A percentile compares a stretch with the other conserved stretches of the same genome.
These are phyloP conservation scores for Pseudonitzschia delicatissima DNA, from an alignment of 108 stramenopile species.

Conservation along the genomic window DNA sequence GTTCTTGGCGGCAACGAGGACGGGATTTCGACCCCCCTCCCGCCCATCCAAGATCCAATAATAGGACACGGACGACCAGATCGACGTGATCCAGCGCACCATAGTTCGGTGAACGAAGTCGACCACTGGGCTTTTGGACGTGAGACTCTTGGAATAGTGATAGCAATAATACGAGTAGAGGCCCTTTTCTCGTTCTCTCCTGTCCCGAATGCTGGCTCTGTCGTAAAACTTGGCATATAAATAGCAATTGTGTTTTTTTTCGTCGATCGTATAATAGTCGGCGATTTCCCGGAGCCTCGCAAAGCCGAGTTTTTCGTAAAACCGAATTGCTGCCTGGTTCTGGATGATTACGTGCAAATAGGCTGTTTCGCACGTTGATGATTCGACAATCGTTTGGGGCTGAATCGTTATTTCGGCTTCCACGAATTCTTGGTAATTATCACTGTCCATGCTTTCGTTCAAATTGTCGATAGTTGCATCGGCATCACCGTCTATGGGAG, in stretches of 20 bases:
- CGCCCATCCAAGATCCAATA: too few relatives aligned
- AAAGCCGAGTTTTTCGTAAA: constrained; percentile 81
- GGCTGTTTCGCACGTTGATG: not conserved
- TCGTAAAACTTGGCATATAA: constrained; percentile 82
- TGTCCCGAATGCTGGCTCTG: not conserved
- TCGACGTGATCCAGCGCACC: not conserved
- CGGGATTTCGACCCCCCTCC: too few relatives aligned
- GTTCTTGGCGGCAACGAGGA: too few relatives aligned
- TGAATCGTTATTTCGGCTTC: too few relatives aligned
- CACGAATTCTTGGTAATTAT: constrained; percentile 42
- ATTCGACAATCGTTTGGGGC: too few relatives aligned
- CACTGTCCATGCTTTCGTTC: not conserved
- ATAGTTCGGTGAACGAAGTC: too few relatives aligned
- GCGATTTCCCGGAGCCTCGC: constrained; percentile 62
- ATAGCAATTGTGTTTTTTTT: constrained; percentile 60
- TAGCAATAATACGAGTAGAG: not conserved
- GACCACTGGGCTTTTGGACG: too few relatives aligned
- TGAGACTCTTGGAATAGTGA: not conserved
- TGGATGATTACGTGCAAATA: constrained; percentile 81
- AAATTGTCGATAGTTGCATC: not conserved
- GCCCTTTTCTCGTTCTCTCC: not conserved
- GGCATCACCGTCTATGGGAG: not conserved
- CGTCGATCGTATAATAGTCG: constrained; percentile 78
- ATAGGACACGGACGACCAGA: not conserved
- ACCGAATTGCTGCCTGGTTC: constrained; percentile 72